Base-by-base conservation (phyloP, 1,139 yeast species). In the Tardiomyces blankii region DNA sequence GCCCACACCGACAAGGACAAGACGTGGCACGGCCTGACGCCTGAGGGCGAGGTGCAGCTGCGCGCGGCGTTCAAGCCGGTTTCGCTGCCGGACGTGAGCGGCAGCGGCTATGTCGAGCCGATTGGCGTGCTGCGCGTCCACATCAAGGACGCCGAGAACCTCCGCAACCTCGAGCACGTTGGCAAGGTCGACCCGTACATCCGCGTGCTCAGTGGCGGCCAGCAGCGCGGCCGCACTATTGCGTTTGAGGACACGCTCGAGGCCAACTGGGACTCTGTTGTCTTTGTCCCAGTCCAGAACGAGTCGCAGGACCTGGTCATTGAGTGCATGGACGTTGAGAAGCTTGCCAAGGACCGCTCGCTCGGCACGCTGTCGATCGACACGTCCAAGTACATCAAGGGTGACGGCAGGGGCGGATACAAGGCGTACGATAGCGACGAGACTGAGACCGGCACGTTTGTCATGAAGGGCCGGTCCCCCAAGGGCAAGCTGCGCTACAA, bases 181-280 rank as follows among this genome's bases (percentile, higher is more conserved):
- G 97, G 97, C 49, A 85, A 80, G 59, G 80, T 88, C 60, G 97
- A 91, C 65, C 98, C 99, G 40, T 91, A 91, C 61, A 78, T 80
- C 16, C 79, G 95, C 59, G 70, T 89, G 13, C 67, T 87, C 59
- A 74, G 87, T 41, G 88, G 87, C 60, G 91, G 91, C 45, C 72
- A 78, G 58, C 80, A 78, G 55, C 78, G 79, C 60, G 85, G 81
- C 30, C 77, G 97, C 64, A 91, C 97, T 2, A 72, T 76, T 44
- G 77, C 84, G n/a, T 63, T 72, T 47, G 80, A 78, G 21, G 76
- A 82, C 18, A 78, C 86, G 2, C 70, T 81, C 57, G 72, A 82
- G 53, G 98, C 99, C 13, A 78, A 78, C 11, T 93, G 89, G 86
- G 80, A 88, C 60, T 91, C 88, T 63, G 73, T 84, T 2, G 72